phyloP scores from a whole-genome alignment of 208 protist species.

The Trypanosoma melophagium region DNA sequence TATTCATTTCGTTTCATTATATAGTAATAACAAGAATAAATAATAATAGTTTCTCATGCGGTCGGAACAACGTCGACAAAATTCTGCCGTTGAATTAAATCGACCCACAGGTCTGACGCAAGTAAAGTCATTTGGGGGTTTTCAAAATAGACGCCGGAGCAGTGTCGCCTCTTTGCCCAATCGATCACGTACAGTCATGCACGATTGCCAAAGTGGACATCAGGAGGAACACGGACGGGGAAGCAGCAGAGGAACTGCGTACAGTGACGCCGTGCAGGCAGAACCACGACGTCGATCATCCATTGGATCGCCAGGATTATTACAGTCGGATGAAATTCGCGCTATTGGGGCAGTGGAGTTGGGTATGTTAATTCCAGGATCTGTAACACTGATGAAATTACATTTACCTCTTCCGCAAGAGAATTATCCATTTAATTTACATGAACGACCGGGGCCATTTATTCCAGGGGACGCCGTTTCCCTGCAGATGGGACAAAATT shows the following conservation, averaged over 20 bases:
- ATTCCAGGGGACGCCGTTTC: constrained; percentile 24
- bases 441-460: constrained; percentile 23
- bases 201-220: too few relatives aligned
- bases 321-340: constrained; percentile 12
- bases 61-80: too few relatives aligned
- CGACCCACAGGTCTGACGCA: too few relatives aligned
- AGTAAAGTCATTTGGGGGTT: too few relatives aligned
- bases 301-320: not conserved
- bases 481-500: constrained; percentile 6
- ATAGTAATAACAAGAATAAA: too few relatives aligned
- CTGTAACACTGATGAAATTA: constrained; percentile 13
- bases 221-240: too few relatives aligned
- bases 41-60: too few relatives aligned
- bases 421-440: constrained; percentile 23
- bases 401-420: not conserved
- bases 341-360: constrained; percentile 14
- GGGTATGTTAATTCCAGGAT: constrained; percentile 16
- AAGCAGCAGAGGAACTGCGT: not conserved
- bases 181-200: too few relatives aligned
- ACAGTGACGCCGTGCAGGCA: not conserved
- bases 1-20: not conserved
- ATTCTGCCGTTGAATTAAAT: too few relatives aligned
- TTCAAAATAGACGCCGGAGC: too few relatives aligned
- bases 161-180: too few relatives aligned
- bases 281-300: not conserved